Base-by-base conservation (phyloP, 306 rosid species). In the Ochetophila trinervis region DNA sequence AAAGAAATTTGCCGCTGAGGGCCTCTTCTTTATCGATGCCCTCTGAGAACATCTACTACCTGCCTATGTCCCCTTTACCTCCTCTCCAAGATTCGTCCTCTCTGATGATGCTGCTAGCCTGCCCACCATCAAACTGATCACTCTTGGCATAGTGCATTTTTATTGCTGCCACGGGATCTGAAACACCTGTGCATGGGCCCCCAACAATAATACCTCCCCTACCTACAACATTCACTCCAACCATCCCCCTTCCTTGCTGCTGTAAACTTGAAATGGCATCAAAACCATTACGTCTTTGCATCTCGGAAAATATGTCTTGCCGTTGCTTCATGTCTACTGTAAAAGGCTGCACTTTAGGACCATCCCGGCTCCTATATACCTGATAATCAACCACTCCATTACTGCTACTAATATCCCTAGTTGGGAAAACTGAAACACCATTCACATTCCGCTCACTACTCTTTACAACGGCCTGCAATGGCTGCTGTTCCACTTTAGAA, bases 131-230 rank as follows among this genome's bases (percentile, higher is more conserved):
- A 44, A 77, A 91, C 74, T 81, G 87, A 9, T 86, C 88, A 3
- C 87, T 69, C 66, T 84, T 89, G 0, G 96, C 83, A 63, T 83
- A 90, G 72, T 80, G 99, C 90, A 86, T 83, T 77, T 87, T 94
- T 50, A 88, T 84, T 40, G 99, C 99, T 24, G 95, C 96, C 84
- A 90, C 96, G 0, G 96, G 87, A 79, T 94, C 99, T 0, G 96
- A 83, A 63, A 88, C 91, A 23, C 90, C 87, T 3, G 80, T 73
- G 79, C 93, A 82, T 1, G 88, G 73, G 27, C 90, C 91, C 54
- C 91, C 93, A 57, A 85, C 76, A 18, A 86, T 65, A 76, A 89
- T 80, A 56, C 89, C 91, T 17, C 92, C 84, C 74, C 93, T 86
- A 13, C 88, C 91, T 36, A 82, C 78, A 0, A 94, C 88, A 60